These are phyloP conservation scores for Mycena polygramma DNA, from an alignment of 768 basidiomycete genomes.

Conservation along the genomic window DNA sequence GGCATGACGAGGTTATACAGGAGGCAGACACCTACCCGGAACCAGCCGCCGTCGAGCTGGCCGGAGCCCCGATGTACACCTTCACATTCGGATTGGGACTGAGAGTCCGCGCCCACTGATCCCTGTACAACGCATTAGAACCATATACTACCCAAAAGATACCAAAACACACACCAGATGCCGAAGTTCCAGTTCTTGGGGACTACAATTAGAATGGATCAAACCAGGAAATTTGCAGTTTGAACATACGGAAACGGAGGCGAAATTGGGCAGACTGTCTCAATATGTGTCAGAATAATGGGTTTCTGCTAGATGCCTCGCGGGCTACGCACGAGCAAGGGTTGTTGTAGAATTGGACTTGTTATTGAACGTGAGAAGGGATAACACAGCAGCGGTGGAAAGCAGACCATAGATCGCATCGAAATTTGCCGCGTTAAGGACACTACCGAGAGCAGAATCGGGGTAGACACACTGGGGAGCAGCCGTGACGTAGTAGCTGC, in stretches of 20 bases:
- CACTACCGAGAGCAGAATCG: conserved; percentile 69
- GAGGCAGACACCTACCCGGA: conserved; percentile 49
- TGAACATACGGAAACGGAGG: conserved; percentile 57
- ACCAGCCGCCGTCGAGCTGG: conserved; percentile 67
- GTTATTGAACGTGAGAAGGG: not conserved
- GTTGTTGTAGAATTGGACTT: conserved; percentile 70
- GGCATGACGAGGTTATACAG: not conserved
- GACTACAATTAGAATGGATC: conserved; percentile 25
- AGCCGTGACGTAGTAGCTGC: conserved; percentile 75
- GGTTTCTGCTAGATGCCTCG: not conserved
- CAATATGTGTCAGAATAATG: not conserved
- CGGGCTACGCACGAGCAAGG: conserved; percentile 51
- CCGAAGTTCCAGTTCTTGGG: conserved; percentile 74
- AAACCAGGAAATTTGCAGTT: conserved; percentile 8
- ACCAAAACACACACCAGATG: conserved; percentile 56
- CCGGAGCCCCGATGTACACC: conserved; percentile 76
- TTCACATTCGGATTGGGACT: conserved; percentile 74
- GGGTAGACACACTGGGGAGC: conserved; percentile 80
- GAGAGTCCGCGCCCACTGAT: conserved; percentile 70
- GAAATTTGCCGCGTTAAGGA: conserved; percentile 72
- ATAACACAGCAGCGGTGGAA: not conserved
- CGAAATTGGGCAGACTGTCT: conserved; percentile 57
- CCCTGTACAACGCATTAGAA: conserved; percentile 53
- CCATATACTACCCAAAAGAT: not conserved
- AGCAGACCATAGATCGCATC: conserved; percentile 75